Evolutionary conservation across 208 protist genomes (phyloP).

Genomic region (Acanthamoeba divionensis): DNA sequence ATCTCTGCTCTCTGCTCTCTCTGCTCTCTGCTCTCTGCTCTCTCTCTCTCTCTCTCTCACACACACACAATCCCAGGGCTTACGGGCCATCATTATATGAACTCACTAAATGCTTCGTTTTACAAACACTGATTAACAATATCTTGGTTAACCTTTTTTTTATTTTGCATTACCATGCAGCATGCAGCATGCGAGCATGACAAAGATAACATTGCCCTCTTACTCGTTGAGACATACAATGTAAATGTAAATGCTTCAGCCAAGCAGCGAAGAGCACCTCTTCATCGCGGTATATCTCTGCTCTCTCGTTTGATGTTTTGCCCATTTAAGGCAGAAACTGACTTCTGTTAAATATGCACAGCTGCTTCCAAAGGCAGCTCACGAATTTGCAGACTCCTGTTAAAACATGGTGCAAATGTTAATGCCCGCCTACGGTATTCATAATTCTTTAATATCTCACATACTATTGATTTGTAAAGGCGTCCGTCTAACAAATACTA

Average conservation of each 20-base stretch:
- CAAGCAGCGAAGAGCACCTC: not conserved
- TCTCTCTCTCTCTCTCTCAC: no score
- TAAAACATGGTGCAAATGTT: not conserved
- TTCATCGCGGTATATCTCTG: not conserved
- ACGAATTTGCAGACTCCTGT: not conserved
- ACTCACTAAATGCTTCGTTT: no score
- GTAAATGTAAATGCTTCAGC: not conserved
- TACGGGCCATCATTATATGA: no score
- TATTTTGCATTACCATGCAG: no score
- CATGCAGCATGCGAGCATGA: slow-evolving; percentile 22
- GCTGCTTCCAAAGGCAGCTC: not conserved
- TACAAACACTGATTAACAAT: no score
- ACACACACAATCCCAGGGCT: no score
- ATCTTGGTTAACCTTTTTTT: no score
- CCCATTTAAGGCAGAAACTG: not conserved
- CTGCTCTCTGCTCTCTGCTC: no score
- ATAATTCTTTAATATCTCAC: no score
- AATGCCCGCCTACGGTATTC: not conserved
- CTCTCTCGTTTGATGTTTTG: not conserved
- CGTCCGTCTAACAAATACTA: no score
- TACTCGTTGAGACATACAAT: not conserved
- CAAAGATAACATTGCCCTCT: not conserved
- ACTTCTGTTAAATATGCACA: not conserved
- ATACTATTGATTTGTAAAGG: no score
- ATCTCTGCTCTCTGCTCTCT: not conserved